Conservation (phyloP, 2,329 filamentous ascomycete genomes). For the Cladosporium colombiae region DNA sequence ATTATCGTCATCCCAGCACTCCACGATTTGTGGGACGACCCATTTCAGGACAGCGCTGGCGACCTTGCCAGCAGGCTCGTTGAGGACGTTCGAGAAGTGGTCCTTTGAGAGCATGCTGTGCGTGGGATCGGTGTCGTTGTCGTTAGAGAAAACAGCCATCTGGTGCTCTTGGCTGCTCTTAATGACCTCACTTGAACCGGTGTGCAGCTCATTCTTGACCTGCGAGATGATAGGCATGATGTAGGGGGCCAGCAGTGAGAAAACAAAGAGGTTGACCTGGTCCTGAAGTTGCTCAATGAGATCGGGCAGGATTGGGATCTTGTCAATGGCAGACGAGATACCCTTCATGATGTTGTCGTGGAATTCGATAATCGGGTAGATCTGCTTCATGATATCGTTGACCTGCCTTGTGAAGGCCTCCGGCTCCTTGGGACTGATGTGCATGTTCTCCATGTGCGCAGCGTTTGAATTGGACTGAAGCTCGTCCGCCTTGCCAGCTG, state of each 20-base stretch:
- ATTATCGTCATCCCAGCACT: constrained; percentile 78
- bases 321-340: constrained; percentile 76
- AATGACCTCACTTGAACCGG: constrained; percentile 84
- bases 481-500: constrained; percentile 66
- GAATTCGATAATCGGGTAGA: constrained; percentile 88
- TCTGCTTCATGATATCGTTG: constrained; percentile 70
- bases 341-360: constrained; percentile 84
- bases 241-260: constrained; percentile 86
- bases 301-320: constrained; percentile 81
- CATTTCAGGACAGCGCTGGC: constrained; percentile 78
- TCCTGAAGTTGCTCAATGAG: constrained; percentile 84
- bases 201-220: constrained; percentile 82
- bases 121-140: constrained; percentile 75
- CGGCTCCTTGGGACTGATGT: constrained; percentile 74
- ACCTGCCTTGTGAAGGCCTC: constrained; percentile 83
- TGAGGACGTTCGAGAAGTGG: constrained; percentile 86
- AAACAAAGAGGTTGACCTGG: constrained; percentile 85
- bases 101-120: constrained; percentile 97
- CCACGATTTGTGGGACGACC: constrained; percentile 86
- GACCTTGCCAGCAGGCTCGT: constrained; percentile 82
- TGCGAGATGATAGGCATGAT: constrained; percentile 82
- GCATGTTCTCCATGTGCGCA: constrained; percentile 73
- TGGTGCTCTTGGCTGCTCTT: constrained; percentile 81
- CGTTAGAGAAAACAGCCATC: constrained; percentile 81
- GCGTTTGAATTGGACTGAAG: constrained; percentile 74